phyloP scores from a whole-genome alignment of 2,329 filamentous ascomycete species.

The Aspergillus awamori region DNA sequence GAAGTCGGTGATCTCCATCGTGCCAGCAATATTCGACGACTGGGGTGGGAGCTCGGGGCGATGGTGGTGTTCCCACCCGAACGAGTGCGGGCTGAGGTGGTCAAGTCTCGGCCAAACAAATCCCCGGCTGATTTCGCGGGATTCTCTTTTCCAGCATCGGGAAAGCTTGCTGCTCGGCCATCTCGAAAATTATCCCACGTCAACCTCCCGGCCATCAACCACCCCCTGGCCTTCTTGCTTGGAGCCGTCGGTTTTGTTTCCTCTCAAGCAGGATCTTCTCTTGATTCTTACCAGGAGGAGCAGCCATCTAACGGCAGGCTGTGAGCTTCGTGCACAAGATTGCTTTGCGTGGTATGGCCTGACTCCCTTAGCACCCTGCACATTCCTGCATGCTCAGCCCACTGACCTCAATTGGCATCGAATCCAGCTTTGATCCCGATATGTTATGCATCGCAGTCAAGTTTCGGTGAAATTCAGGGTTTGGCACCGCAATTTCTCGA shows the following conservation, averaged over 20 bases:
- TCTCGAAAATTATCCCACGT: constrained; percentile 22
- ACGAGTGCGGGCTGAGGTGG: constrained; percentile 29
- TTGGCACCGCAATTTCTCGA: constrained; percentile 33
- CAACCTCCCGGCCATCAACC: constrained; percentile 14
- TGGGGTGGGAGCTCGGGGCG: constrained; percentile 6
- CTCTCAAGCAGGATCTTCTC: not conserved
- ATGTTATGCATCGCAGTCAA: constrained; percentile 29
- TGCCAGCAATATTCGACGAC: constrained; percentile 12
- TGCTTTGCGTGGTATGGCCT: constrained; percentile 13
- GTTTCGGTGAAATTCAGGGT: constrained; percentile 30
- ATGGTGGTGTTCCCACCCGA: constrained; percentile 11
- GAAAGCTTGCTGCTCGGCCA: constrained; percentile 21
- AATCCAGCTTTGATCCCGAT: constrained; percentile 20
- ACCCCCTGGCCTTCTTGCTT: not conserved
- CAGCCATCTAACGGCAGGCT: constrained; percentile 4
- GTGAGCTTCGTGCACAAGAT: constrained; percentile 15
- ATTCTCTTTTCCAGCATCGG: constrained; percentile 32
- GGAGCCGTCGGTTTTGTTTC: not conserved
- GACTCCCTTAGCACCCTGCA: constrained; percentile 9
- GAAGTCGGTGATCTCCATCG: constrained; percentile 89
- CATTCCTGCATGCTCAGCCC: constrained; percentile 2
- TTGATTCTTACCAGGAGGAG: not conserved
- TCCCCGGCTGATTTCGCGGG: constrained; percentile 31
- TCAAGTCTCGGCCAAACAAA: constrained; percentile 38
- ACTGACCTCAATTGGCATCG: constrained; percentile 3